Evolutionary conservation across 2,329 filamentous ascomycete species (phyloP), one percentile per base, ranked within the genome.

Genomic region (Diaporthe sp.): DNA sequence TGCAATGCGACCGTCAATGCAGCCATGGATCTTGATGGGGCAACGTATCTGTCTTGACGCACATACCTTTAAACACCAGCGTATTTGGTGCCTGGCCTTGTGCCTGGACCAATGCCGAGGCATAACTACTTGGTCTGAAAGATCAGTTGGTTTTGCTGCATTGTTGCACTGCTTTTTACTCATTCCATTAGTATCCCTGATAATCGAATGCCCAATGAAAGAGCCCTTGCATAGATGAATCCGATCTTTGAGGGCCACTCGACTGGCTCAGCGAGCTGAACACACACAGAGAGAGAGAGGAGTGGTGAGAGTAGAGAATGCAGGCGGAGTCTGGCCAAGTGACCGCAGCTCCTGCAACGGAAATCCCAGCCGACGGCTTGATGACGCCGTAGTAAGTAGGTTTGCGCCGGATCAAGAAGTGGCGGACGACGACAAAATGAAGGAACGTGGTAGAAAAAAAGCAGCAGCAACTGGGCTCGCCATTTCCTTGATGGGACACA

Each of bases 11-110:
- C 65, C 65, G 25, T 39, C 65, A 69, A 69, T 55, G 65, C 65
- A 68, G 65, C 51, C 55, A 57, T 58, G 68, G 46, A 59, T 71
- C 34, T 69, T 42, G 49, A 69, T 9, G 65, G 65, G 65, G 49
- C 46, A 8, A 31, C 22, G 51, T 12, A 13, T 55, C 49, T 53
- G n/a, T 28, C 22, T 69, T 25, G 31, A 69, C 6, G 49, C 65
- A 53, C 49, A 53, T n/a, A 31, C 19, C 49, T 9, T 15, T 25
- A 22, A 37, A 69, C 15, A 42, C 31, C 13, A 22, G 19, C 49
- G 8, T 69, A 13, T 51, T 53, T 53, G 46, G 65, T 68, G 65
- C 46, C 46, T 69, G 65, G 22, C 46, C 49, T 53, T 17, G 49
- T 69, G 65, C 65, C 65, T 68, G 46, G 34, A 34, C 49, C 62